Percentiles rank a stretch among this genome's conserved stretches.
Evolutionary conservation across 1,284 basidiomycete species (phyloP).

Genomic region (Apiotrichum veenhuisii): DNA sequence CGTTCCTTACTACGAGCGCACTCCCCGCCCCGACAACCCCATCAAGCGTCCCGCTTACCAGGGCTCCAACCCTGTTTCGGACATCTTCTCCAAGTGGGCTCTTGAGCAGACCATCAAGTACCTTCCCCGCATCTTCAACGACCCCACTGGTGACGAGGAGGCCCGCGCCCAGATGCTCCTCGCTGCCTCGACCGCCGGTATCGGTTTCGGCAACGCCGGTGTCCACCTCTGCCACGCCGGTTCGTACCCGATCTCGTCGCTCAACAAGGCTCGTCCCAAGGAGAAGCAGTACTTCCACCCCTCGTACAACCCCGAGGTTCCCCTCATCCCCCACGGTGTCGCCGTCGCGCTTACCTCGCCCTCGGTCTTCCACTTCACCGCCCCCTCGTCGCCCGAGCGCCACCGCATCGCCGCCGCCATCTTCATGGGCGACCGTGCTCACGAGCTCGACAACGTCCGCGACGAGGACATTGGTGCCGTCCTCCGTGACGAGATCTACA

Average conservation of each 20-base stretch:
- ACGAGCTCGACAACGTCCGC: constrained; percentile 67
- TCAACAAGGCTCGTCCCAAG: constrained; percentile 89
- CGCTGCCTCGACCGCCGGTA: constrained; percentile 67
- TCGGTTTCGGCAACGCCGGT: constrained; percentile 91
- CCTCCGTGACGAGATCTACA: constrained; percentile 82
- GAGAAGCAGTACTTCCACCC: constrained; percentile 69
- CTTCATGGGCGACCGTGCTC: constrained; percentile 66
- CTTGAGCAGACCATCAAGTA: constrained; percentile 85
- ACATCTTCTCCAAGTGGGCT: constrained; percentile 95
- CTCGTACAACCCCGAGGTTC: constrained; percentile 72
- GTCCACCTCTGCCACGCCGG: constrained; percentile 69
- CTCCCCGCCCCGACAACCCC: constrained; percentile 83
- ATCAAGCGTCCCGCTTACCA: constrained; percentile 82
- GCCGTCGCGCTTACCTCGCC: constrained; percentile 87
- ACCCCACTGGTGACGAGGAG: constrained; percentile 68
- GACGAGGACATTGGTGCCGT: constrained; percentile 77
- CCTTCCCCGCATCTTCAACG: constrained; percentile 78
- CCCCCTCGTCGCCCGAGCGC: constrained; percentile 82
- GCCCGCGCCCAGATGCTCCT: constrained; percentile 83
- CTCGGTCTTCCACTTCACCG: constrained; percentile 84
- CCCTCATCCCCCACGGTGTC: constrained; percentile 89
- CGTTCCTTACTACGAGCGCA: constrained; percentile 70
- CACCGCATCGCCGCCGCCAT: constrained; percentile 85
- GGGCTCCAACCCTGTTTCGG: constrained; percentile 91
- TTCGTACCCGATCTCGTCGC: constrained; percentile 66